Percentiles rank a stretch among this genome's conserved stretches.
These are phyloP conservation scores for Acorus calamus DNA, from an alignment of 106 monocot species.

Conservation along the genomic window DNA sequence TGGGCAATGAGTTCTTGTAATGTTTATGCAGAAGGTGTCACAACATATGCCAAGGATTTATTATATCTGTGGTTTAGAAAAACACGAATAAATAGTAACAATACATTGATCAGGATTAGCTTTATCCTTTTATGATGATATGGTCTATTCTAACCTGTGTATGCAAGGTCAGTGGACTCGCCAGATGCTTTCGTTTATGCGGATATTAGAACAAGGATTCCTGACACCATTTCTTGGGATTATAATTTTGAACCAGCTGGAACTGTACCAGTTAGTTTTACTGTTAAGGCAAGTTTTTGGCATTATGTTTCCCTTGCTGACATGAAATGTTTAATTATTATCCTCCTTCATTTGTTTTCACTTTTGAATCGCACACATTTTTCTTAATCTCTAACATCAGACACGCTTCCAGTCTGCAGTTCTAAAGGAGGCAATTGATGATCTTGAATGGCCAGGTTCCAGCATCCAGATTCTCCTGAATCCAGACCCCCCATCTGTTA, in stretches of 20 bases:
- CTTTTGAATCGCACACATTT: too few species aligned
- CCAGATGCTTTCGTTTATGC: slow-evolving; percentile 80
- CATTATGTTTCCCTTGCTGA: background rate
- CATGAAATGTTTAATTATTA: background rate
- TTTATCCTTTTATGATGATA: too few species aligned
- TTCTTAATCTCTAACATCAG: background rate
- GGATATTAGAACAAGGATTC: slow-evolving; percentile 94
- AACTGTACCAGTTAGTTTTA: slow-evolving; percentile 57
- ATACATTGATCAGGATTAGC: too few species aligned
- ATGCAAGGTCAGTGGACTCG: slow-evolving; percentile 63
- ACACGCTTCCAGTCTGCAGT: slow-evolving; percentile 44
- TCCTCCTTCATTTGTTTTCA: too few species aligned
- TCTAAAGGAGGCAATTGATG: slow-evolving; percentile 92
- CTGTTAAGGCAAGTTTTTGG: slow-evolving; percentile 49
- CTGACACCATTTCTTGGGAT: slow-evolving; percentile 91
- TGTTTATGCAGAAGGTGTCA: too few species aligned
- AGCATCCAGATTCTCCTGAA: slow-evolving; percentile 74
- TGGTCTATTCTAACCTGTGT: too few species aligned
- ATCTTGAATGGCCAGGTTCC: slow-evolving; percentile 95
- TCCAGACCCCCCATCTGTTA: slow-evolving; percentile 76
- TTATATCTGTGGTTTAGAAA: too few species aligned
- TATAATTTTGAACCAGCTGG: slow-evolving; percentile 67
- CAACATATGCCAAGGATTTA: too few species aligned
- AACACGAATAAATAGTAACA: too few species aligned
- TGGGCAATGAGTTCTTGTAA: too few species aligned